Base-by-base conservation (phyloP, 495 filamentous ascomycete genomes). In the Penicillium longicatenatum region DNA sequence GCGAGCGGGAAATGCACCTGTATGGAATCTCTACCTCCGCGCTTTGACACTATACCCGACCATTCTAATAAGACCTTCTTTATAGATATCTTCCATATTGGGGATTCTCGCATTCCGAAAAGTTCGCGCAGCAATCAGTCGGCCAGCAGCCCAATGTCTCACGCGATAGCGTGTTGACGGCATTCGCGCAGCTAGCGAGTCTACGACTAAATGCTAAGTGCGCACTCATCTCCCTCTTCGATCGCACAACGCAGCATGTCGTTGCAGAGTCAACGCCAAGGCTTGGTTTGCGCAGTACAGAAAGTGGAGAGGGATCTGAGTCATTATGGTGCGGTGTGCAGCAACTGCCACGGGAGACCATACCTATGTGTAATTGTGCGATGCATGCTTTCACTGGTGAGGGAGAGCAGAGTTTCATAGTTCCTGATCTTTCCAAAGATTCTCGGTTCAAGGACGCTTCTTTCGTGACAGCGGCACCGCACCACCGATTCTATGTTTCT, bases 211-310 rank as follows among this genome's bases (percentile, higher is more conserved):
- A 76, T 41, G 70, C 75, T 4, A 66, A 73, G 55, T 67, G 78
- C 50, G 75, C 68, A 10, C 39, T 70, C 9, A 66, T 73, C n/a
- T 62, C 58, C 9, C 56, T 67, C 0, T 64, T 67, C 33, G 65
- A 67, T 49, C 61, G 58, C 17, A 57, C 51, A 10, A 78, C 65
- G 14, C 79, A 83, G 64, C 77, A 82, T 57, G 76, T 81, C 49
- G 65, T 82, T 43, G 79, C 79, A 8, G 80, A 83, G 56, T 63
- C 71, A 10, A 81, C 79, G 4, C 77, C 75, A 54, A 71, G 65
- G 10, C 58, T 80, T 11, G 57, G 68, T 30, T 62, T 83, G 5
- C 60, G 66, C 6, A 66, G 78, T 39, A 68, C 56, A 24, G 48
- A 61, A 16, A 66, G 67, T 42, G 59, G 55, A 39, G 24, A 58